Evolutionary conservation across 2,329 filamentous ascomycete species (phyloP), one percentile per base, ranked within the genome.

Genomic region (Xylariaceae sp.): DNA sequence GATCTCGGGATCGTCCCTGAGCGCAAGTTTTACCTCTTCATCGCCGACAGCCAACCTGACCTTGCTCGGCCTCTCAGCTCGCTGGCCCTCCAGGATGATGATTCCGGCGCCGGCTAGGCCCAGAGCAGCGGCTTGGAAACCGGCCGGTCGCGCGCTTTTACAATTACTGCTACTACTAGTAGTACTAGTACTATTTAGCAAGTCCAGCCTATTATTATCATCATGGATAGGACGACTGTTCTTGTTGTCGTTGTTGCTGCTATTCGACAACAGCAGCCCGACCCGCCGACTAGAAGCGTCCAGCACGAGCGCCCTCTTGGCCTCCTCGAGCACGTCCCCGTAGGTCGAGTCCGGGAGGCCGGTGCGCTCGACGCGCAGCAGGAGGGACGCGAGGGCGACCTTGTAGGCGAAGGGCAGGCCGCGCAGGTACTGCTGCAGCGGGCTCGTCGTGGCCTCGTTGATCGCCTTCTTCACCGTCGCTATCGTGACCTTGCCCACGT

Each of bases 401-500:
- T 96, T 96, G 9, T 83, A 81, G 17, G 82, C 76, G 29, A 96
- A 73, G 0, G 92, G 87, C 15, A 97, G 74, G 13, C 81, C 76
- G 34, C 88, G 84, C 24, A 98, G 74, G 56, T 88, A 88, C 59
- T 92, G 87, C 59, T 96, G 90, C 41, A 96, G 70, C 2, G 92
- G 92, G 40, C 87, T 95, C 3, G 85, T 88, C 1, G 90, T 97
- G 4, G 90, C 89, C 66, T 98, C 92, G 54, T 85, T 86, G 62
- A 98, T 97, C 24, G 92, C 92, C 57, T 86, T 81, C 62, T 94
- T 94, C 60, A 97, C 85, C 3, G 88, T 96, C 36, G 85, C 81
- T 55, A 97, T 96, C 1, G 88, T 96, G 28, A 98, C 92, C 36
- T 82, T 76, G 24, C 70, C 70, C 52, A 55, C 51, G 16, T 60